Base-by-base conservation (phyloP, 768 basidiomycete genomes). In the Gyrodon lividus region DNA sequence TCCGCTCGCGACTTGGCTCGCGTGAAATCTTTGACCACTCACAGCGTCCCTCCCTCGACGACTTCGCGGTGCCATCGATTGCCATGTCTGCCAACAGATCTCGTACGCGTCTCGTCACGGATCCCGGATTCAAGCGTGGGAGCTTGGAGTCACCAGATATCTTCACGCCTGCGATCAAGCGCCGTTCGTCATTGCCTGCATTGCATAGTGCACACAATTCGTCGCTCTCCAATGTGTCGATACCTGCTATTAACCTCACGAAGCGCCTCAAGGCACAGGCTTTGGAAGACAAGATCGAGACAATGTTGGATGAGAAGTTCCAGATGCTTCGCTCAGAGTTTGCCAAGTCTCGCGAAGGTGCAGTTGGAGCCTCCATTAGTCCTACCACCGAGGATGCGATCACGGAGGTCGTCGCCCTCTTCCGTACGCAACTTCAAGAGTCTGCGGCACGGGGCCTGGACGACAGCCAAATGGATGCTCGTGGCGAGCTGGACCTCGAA, bases 401-500 rank as follows among this genome's bases (percentile, higher is more conserved):
- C 51, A 67, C 75, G 0, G 89, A 90, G 52, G 77, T 89, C 5
- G 74, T 89, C 35, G 71, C 81, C 7, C 68, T 88, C 52, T 85
- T 89, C 74, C 78, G 85, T 8, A 70, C 80, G 17, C 86, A 89
- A 57, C 70, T 89, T 9, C 81, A 81, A 49, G 83, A 84, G 35
- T 81, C 82, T 7, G 81, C 84, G 0, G 72, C 73, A 6, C 76
- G 77, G 40, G 76, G 77, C 17, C 54, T 78, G 43, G 84, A 87
- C 19, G 83, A 85, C 49, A 79, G 77, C 53, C 82, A 80, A 59
- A 72, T 81, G 70, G 87, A 89, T 59, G 87, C 85, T 20, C 80
- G 82, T 26, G 87, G 86, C 17, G 89, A 92, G 56, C 69, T 90
- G 22, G 89, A 92, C 68, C 82, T 89, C 63, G 85, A 89, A 61